Evolutionary conservation across 306 rosid genomes (phyloP), one percentile per base, ranked within the genome.

Genomic region (Sicyos baderoa): DNA sequence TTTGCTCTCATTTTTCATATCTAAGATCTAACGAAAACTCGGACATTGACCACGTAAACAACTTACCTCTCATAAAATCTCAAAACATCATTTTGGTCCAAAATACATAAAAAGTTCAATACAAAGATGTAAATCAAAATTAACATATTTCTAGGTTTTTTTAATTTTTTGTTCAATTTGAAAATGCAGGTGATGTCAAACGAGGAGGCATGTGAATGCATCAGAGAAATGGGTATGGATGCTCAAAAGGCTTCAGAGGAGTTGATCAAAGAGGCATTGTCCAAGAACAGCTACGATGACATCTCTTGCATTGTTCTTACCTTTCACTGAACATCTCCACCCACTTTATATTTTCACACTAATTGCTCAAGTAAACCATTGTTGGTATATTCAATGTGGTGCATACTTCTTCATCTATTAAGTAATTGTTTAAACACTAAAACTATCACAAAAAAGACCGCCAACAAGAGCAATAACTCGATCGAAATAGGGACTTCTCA

Each of bases 241-340:
- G 8, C 42, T 35, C 42, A 40, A 7, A 40, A 40, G 68, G 88
- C 88, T 59, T 75, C 88, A 3, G 80, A 77, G 60, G 72, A 76
- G 72, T 71, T 86, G 68, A 74, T 82, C 23, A 70, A 62, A 72
- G 74, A 82, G 76, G 84, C 86, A 6, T 59, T 84, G 54, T 70
- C 68, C 25, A 6, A 37, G 21, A 71, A 82, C 63, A 84, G 90
- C 83, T 74, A 64, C 8, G 88, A 83, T 72, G 90, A 86, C 67
- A 79, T 86, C 57, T 86, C 92, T 51, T 78, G 89, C 80, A 72
- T 83, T 45, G 92, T 84, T 47, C 82, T 89, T 14, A 80, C 57
- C 73, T 89, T 89, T 59, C 78, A 77, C 76, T 61, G 67, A 60
- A 78, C 27, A 21, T 55, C 45, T 23, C 56, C 54, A 62, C 35